These are phyloP conservation scores for Pythium angustatum DNA, from an alignment of 352 stramenopile species.

Conservation along the genomic window DNA sequence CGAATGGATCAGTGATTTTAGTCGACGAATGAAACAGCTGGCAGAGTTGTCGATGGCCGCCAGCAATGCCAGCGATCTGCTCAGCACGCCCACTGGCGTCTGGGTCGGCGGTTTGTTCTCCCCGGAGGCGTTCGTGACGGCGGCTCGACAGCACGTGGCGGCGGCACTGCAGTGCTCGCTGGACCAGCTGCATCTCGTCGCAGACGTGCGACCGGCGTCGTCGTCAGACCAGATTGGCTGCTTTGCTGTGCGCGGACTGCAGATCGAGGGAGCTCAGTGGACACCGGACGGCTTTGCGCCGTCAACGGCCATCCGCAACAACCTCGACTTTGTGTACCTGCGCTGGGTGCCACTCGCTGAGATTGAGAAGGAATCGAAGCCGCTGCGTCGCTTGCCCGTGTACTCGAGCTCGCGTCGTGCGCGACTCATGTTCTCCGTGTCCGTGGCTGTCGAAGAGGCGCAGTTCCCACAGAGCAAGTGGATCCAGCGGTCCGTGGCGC, in stretches of 20 bases:
- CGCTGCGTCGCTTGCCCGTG: constrained; percentile 67
- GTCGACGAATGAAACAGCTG: constrained; percentile 70
- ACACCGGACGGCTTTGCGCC: constrained; percentile 60
- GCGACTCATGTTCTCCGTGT: constrained; percentile 83
- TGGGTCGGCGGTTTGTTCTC: constrained; percentile 94
- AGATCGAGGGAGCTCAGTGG: constrained; percentile 86
- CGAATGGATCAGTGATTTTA: constrained; percentile 88
- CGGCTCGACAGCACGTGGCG: constrained; percentile 88
- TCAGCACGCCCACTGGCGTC: constrained; percentile 44
- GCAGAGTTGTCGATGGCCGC: constrained; percentile 37
- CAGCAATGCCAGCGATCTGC: constrained; percentile 45
- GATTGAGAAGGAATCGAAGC: constrained; percentile 20
- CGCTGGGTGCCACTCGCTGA: constrained; percentile 56
- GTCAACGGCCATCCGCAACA: constrained; percentile 79
- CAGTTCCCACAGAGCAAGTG: constrained; percentile 66
- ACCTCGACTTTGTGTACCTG: constrained; percentile 65
- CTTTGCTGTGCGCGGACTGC: constrained; percentile 70
- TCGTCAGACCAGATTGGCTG: constrained; percentile 33
- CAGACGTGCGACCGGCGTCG: constrained; percentile 47
- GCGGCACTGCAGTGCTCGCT: constrained; percentile 78
- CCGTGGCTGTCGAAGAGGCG: constrained; percentile 50
- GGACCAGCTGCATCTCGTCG: constrained; percentile 85
- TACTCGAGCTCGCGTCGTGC: constrained; percentile 82
- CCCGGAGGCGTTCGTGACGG: constrained; percentile 92
- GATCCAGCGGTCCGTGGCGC: constrained; percentile 79